Evolutionary conservation across 352 stramenopile species (phyloP).

Genomic region (Globisporangium paddicum): DNA sequence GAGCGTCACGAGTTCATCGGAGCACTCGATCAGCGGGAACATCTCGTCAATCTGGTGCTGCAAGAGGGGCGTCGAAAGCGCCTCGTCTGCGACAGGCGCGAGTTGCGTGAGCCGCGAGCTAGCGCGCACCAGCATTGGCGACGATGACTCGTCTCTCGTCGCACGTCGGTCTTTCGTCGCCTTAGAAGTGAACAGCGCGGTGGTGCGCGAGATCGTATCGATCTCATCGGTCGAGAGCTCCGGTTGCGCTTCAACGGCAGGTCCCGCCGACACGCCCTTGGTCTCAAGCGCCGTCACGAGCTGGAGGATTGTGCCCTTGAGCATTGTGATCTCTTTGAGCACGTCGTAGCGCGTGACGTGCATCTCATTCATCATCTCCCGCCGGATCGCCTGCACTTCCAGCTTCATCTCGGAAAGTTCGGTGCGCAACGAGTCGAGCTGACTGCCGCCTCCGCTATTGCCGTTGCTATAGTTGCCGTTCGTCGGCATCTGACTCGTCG

Average conservation of each 20-base stretch:
- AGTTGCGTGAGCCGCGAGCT: conserved; percentile 51
- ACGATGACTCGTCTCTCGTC: conserved; percentile 21
- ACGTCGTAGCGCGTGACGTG: conserved; percentile 81
- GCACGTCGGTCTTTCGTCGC: conserved; percentile 47
- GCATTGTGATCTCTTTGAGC: conserved; percentile 78
- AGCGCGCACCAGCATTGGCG: conserved; percentile 21
- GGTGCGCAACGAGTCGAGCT: conserved; percentile 33
- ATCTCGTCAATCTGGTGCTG: conserved; percentile 77
- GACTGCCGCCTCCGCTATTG: not conserved
- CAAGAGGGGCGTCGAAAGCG: conserved; percentile 57
- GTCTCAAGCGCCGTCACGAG: conserved; percentile 34
- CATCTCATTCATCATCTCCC: conserved; percentile 84
- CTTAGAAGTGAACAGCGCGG: conserved; percentile 44
- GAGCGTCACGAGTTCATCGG: conserved; percentile 38
- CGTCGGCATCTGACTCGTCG: not conserved
- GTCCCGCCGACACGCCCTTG: conserved; percentile 15
- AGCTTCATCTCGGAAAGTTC: conserved; percentile 61
- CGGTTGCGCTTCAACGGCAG: conserved; percentile 7
- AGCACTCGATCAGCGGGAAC: conserved; percentile 74
- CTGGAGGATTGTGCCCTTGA: conserved; percentile 72
- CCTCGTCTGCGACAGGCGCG: conserved; percentile 59
- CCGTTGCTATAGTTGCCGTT: conserved; percentile 14
- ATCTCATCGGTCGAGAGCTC: conserved; percentile 39
- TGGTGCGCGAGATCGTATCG: conserved; percentile 36
- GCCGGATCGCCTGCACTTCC: conserved; percentile 60